Conservation (phyloP, 2,329 filamentous ascomycete genomes). For the Passalora sequoiae region DNA sequence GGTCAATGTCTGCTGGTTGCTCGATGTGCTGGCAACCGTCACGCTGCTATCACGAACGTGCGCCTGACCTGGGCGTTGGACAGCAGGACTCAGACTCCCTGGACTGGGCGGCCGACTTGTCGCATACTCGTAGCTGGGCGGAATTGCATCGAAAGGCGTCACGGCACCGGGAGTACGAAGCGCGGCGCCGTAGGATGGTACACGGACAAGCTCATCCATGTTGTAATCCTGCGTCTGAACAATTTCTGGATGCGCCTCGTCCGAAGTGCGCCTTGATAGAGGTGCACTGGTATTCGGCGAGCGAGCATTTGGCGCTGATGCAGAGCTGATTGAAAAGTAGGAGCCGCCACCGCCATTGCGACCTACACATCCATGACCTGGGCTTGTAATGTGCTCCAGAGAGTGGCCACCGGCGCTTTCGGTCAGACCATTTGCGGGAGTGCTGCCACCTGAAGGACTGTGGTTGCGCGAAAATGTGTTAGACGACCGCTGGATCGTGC, state of each 20-base stretch:
- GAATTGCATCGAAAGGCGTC: slow-evolving; percentile 39
- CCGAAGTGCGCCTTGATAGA: slow-evolving; percentile 33
- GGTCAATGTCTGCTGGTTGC: slow-evolving; percentile 19
- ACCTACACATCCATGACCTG: slow-evolving; percentile 9
- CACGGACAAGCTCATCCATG: slow-evolving; percentile 44
- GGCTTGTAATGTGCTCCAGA: slow-evolving; percentile 17
- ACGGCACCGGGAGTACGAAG: slow-evolving; percentile 41
- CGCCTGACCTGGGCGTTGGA: slow-evolving; percentile 27
- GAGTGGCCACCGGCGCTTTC: slow-evolving; percentile 18
- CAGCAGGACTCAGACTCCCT: slow-evolving; percentile 8
- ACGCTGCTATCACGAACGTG: slow-evolving; percentile 20
- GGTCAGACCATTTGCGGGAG: slow-evolving; percentile 24
- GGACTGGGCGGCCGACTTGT: slow-evolving; percentile 38
- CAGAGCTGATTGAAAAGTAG: slow-evolving; percentile 20
- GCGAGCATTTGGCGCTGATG: slow-evolving; percentile 13
- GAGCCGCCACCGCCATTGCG: slow-evolving; percentile 10
- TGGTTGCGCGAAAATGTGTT: slow-evolving; percentile 24
- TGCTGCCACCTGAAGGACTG: slow-evolving; percentile 32
- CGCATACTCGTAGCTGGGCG: slow-evolving; percentile 44
- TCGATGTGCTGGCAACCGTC: slow-evolving; percentile 23
- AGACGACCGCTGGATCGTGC: slow-evolving; percentile 26
- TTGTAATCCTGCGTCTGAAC: slow-evolving; percentile 36
- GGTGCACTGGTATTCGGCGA: slow-evolving; percentile 28
- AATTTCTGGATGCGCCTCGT: slow-evolving; percentile 25
- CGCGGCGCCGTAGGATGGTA: slow-evolving; percentile 49